Percentiles rank a stretch among this genome's conserved stretches.
phyloP scores from a whole-genome alignment of 2,329 filamentous ascomycete species.

The Trichoderma atrobrunneum region DNA sequence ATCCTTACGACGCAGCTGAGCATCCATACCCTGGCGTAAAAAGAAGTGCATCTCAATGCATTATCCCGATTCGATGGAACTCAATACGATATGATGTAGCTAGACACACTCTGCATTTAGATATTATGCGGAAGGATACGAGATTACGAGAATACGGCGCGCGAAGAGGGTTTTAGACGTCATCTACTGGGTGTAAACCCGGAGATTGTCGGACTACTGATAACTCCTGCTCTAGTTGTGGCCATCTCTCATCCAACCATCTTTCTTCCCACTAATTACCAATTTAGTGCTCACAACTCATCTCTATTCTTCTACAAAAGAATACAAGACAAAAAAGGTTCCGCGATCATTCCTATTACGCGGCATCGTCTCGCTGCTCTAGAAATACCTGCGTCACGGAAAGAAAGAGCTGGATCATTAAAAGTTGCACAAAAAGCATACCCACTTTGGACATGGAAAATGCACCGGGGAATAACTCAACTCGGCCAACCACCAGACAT shows the following conservation, averaged over 20 bases:
- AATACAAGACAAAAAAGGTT: not conserved
- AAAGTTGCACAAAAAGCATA: not conserved
- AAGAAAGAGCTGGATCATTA: not conserved
- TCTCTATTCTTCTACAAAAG: not conserved
- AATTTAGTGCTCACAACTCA: not conserved
- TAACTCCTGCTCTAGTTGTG: not conserved
- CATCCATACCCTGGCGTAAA: not conserved
- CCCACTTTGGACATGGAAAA: not conserved
- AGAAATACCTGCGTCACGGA: not conserved
- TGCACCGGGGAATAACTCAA: not conserved
- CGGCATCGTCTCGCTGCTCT: accelerated
- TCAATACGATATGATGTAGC: not conserved
- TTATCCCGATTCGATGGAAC: not conserved
- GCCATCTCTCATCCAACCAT: not conserved
- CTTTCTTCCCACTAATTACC: not conserved
- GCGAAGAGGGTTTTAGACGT: not conserved
- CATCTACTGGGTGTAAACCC: not conserved
- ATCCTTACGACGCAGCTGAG: not conserved
- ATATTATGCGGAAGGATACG: not conserved
- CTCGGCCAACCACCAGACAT: not conserved
- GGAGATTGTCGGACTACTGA: not conserved
- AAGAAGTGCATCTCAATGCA: not conserved
- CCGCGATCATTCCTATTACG: not conserved
- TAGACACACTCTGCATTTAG: not conserved
- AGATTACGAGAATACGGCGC: not conserved